A percentile compares a stretch with the other conserved stretches of the same genome.
phyloP scores from a whole-genome alignment of 768 basidiomycete species.

The Chlorophyllum brunneum region DNA sequence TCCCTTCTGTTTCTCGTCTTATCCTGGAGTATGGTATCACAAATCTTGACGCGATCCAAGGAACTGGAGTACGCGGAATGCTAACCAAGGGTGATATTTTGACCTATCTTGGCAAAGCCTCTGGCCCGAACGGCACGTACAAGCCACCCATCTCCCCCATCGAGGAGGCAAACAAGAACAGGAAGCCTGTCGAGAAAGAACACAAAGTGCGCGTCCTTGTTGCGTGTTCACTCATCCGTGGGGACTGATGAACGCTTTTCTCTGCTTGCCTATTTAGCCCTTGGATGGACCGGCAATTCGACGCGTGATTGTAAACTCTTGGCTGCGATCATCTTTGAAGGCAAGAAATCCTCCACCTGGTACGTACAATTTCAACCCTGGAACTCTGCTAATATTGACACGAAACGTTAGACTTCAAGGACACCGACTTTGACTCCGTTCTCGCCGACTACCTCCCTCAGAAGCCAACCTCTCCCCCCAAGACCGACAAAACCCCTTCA shows the following conservation, averaged over 20 bases:
- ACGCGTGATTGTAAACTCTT: conserved; percentile 57
- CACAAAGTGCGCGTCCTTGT: conserved; percentile 30
- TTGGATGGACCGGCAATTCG: conserved; percentile 66
- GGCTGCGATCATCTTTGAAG: conserved; percentile 52
- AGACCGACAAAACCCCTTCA: conserved; percentile 13
- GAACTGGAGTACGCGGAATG: conserved; percentile 90
- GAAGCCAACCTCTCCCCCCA: conserved; percentile 17
- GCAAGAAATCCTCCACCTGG: conserved; percentile 42
- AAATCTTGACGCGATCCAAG: conserved; percentile 68
- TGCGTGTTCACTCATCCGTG: not conserved
- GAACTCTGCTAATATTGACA: not conserved
- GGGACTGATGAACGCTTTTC: not conserved
- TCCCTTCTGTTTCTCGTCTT: conserved; percentile 88
- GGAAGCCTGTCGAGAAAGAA: conserved; percentile 28
- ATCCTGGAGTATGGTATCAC: conserved; percentile 61
- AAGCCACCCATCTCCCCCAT: conserved; percentile 40
- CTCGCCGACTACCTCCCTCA: conserved; percentile 68
- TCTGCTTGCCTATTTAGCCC: conserved; percentile 22
- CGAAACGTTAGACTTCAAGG: conserved; percentile 30
- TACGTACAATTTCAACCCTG: conserved; percentile 18
- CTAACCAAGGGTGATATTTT: conserved; percentile 96
- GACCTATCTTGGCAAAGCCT: conserved; percentile 79
- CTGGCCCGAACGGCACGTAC: conserved; percentile 71
- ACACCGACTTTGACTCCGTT: conserved; percentile 67
- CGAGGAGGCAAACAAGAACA: conserved; percentile 30